phyloP scores from a whole-genome alignment of 768 basidiomycete species.

The Boletus reticuloceps region DNA sequence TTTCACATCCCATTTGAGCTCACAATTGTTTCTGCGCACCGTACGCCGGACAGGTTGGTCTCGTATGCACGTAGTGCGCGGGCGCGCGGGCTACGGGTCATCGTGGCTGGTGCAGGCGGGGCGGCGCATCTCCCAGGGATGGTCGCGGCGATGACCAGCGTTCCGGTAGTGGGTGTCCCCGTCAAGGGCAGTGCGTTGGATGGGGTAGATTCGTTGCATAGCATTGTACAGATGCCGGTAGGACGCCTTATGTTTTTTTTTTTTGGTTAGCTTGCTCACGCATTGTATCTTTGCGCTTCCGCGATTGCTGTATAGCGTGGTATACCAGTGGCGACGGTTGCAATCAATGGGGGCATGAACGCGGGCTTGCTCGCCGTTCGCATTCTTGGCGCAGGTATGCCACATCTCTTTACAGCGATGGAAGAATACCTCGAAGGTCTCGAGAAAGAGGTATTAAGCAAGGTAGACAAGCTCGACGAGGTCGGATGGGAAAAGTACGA shows the following conservation, averaged over 20 bases:
- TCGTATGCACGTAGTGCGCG: constrained; percentile 78
- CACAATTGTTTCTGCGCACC: constrained; percentile 94
- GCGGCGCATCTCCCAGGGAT: constrained; percentile 98
- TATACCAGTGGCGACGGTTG: constrained; percentile 95
- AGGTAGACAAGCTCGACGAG: constrained; percentile 71
- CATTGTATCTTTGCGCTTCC: background rate
- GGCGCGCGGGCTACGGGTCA: constrained; percentile 60
- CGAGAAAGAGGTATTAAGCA: constrained; percentile 74
- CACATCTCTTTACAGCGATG: constrained; percentile 62
- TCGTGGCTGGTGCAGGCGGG: constrained; percentile 97
- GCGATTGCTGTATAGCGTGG: constrained; percentile 61
- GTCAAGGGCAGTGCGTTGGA: constrained; percentile 93
- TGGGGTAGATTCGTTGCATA: constrained; percentile 95
- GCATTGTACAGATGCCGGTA: constrained; percentile 99
- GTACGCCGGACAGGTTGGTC: constrained; percentile 85
- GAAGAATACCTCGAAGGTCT: constrained; percentile 67
- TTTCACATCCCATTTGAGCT: constrained; percentile 89
- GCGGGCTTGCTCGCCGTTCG: constrained; percentile 90
- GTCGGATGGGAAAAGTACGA: constrained; percentile 87
- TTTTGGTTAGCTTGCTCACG: background rate
- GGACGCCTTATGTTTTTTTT: constrained; percentile 30
- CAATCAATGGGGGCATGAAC: constrained; percentile 93
- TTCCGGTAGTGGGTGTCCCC: constrained; percentile 95
- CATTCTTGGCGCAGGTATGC: constrained; percentile 78
- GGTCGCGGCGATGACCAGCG: constrained; percentile 90